Evolutionary conservation across 495 filamentous ascomycete genomes (phyloP), one percentile per base, ranked within the genome.

Genomic region (Trypethelium eluteriae): DNA sequence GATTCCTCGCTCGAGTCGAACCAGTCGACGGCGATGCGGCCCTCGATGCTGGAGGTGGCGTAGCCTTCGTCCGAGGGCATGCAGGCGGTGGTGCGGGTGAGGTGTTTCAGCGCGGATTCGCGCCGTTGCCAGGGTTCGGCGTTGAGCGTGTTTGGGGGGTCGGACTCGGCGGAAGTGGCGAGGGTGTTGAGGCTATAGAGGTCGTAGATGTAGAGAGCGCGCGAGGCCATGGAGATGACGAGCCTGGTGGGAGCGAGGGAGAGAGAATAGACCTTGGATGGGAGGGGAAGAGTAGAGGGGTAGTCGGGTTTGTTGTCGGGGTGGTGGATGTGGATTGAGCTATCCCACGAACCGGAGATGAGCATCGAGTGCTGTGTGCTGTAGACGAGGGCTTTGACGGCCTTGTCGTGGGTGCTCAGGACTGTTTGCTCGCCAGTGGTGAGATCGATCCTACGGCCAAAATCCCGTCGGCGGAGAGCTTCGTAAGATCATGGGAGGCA

Each of bases 41-140:
- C 94, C 73, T 98, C 94, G 74, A 98, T 97, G 68, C 85, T 89
- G 25, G 84, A 87, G 0, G 86, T 91, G 4, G 93, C 92, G 76
- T 96, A 98, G 0, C 94, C 94, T 4, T 86, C 88, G 71, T 95
- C 93, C 68, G 91, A 90, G 9, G 94, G 93, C 94, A 98, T 98
- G 77, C 93, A 96, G n/a, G 91, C 86, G 1, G 97, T 89, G 53
- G 89, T 89, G 62, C 94, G 85, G 2, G 93, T 96, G 83, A 96
- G 92, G 81, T 96, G 98, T 75, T 96, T 97, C 74, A 98, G 81
- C 18, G 87, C 90, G 63, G 89, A 93, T 75, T 98, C 94, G 47
- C 94, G 84, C 59, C 87, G 85, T 74, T 98, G 94, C 89, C 88
- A 95, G 0, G 93, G 93, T 69, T 88, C 84, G 46, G 91, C 74